Evolutionary conservation across 208 protist species (phyloP).

Genomic region (Leishmania major): DNA sequence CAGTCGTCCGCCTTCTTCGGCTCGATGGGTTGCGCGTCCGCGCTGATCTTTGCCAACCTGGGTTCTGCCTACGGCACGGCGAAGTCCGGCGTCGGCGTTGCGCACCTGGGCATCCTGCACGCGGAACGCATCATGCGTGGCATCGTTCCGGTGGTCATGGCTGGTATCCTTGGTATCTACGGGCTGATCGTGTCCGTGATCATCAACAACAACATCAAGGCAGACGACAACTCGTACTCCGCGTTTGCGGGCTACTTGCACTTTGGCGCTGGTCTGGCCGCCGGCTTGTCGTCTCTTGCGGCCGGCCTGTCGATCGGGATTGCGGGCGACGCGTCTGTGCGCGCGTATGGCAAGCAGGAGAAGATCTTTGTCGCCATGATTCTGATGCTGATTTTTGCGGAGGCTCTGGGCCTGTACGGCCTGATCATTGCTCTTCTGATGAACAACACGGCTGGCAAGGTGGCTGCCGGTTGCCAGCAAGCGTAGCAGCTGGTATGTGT

Average conservation of each 20-base stretch:
- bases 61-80: slow-evolving; percentile 99
- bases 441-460: slow-evolving; percentile 89
- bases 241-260: slow-evolving; percentile 82
- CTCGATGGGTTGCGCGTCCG: slow-evolving; percentile 94
- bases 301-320: slow-evolving; percentile 99
- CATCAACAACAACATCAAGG: slow-evolving; percentile 91
- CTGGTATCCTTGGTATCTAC: slow-evolving; percentile 99
- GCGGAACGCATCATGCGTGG: slow-evolving; percentile 95
- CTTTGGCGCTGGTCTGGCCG: slow-evolving; percentile 92
- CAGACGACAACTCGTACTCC: slow-evolving; percentile 67
- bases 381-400: slow-evolving; percentile 93
- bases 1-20: slow-evolving; percentile 96
- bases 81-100: slow-evolving; percentile 98
- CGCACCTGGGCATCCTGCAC: slow-evolving; percentile 96
- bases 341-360: slow-evolving; percentile 94
- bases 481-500: neutral
- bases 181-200: slow-evolving; percentile 99
- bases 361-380: slow-evolving; percentile 99
- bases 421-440: slow-evolving; percentile 98
- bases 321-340: slow-evolving; percentile 96
- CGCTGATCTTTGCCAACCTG: slow-evolving; percentile 93
- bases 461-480: slow-evolving; percentile 19
- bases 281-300: slow-evolving; percentile 95
- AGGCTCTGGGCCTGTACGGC: slow-evolving; percentile 98
- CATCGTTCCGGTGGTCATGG: slow-evolving; percentile 94